Evolutionary conservation across 371 early-diverging fungal species (phyloP).

Genomic region (Mortierella sp.): DNA sequence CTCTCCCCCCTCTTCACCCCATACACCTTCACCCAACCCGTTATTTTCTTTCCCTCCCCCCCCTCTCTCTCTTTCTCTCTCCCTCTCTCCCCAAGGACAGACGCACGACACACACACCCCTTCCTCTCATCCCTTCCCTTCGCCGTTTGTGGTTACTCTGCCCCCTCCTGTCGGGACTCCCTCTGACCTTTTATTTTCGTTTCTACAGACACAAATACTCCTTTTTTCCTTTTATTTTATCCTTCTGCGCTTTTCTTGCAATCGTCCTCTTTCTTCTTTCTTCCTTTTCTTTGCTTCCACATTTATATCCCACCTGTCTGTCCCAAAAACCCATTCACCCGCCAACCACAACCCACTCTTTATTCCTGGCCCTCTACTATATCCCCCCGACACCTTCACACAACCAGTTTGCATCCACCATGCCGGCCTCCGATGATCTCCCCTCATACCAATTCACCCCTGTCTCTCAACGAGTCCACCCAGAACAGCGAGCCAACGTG

Average conservation of each 20-base stretch:
- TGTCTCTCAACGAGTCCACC: slow-evolving; percentile 63
- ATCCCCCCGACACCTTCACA: too few relatives aligned
- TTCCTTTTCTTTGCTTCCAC: too few relatives aligned
- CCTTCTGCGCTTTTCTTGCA: too few relatives aligned
- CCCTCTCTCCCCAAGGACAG: background rate
- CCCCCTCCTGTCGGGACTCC: background rate
- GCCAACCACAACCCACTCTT: background rate
- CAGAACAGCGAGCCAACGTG: slow-evolving; percentile 69
- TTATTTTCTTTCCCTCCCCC: background rate
- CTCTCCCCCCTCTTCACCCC: background rate
- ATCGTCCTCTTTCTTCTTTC: too few relatives aligned
- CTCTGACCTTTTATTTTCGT: background rate
- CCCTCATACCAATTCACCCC: slow-evolving; percentile 72
- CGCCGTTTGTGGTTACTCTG: background rate
- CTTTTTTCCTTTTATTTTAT: background rate
- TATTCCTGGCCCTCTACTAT: too few relatives aligned
- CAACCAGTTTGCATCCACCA: slow-evolving; percentile 6
- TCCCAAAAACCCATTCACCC: too few relatives aligned
- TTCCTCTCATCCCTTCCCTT: background rate
- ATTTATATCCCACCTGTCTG: too few relatives aligned
- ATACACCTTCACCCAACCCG: background rate
- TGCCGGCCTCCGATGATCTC: slow-evolving; percentile 63
- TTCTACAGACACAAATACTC: background rate
- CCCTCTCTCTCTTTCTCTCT: too few relatives aligned
- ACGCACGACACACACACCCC: background rate